Evolutionary conservation across 2,329 filamentous ascomycete genomes (phyloP).

Genomic region (Coniella vitis): DNA sequence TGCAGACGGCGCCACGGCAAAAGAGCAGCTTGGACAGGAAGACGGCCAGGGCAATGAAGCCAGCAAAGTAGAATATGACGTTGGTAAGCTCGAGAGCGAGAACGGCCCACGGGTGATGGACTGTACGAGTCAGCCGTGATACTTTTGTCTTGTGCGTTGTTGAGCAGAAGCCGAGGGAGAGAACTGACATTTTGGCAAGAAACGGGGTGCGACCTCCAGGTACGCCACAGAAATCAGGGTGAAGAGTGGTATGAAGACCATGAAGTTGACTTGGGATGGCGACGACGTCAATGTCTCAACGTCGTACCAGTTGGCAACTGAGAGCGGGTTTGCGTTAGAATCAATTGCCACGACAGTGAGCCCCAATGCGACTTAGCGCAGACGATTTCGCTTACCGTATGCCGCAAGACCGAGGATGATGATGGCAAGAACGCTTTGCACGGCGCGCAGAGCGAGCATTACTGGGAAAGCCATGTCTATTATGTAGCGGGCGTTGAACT

Average conservation of each 20-base stretch:
- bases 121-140: slow-evolving; percentile 19
- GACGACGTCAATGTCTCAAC: slow-evolving; percentile 45
- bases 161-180: not conserved
- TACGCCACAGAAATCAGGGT: slow-evolving; percentile 49
- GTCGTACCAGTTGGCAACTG: slow-evolving; percentile 58
- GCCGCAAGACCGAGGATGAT: slow-evolving; percentile 41
- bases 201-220: slow-evolving; percentile 43
- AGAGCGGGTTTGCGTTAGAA: too few relatives aligned
- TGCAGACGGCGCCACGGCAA: slow-evolving; percentile 52
- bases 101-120: slow-evolving; percentile 41
- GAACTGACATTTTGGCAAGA: slow-evolving; percentile 33
- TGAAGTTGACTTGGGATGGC: slow-evolving; percentile 51
- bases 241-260: slow-evolving; percentile 48
- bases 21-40: slow-evolving; percentile 50
- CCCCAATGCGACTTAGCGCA: not conserved
- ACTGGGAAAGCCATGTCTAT: slow-evolving; percentile 34
- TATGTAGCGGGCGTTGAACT: slow-evolving; percentile 5
- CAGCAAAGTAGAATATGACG: slow-evolving; percentile 50
- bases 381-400: slow-evolving; percentile 36
- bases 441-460: slow-evolving; percentile 36
- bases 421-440: slow-evolving; percentile 39
- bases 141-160: not conserved
- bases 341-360: too few relatives aligned
- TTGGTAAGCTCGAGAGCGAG: slow-evolving; percentile 46
- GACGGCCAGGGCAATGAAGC: slow-evolving; percentile 51